phyloP scores from a whole-genome alignment of 179 eudicot species.

The Amaranthus tricolor region DNA sequence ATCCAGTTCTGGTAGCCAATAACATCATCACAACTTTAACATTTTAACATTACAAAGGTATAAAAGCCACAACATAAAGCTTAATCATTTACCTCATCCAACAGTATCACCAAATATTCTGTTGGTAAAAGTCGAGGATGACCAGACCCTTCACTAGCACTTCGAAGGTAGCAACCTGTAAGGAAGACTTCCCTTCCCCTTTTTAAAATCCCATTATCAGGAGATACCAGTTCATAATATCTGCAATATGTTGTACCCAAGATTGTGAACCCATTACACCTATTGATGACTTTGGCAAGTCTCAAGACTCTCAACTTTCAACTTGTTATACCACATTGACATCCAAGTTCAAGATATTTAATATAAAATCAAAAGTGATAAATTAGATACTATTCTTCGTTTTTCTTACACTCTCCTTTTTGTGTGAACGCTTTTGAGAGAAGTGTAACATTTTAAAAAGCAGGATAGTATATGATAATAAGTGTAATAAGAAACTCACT shows the following conservation, averaged over 20 bases:
- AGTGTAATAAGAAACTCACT: no score
- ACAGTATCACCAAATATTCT: constrained; percentile 73
- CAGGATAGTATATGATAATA: no score
- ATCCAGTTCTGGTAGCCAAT: constrained; percentile 10
- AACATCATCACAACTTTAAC: background rate
- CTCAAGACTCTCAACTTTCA: background rate
- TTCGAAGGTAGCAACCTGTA: constrained; percentile 93
- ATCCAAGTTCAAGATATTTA: background rate
- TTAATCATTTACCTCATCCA: constrained; percentile 69
- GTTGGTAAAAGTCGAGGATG: constrained; percentile 77
- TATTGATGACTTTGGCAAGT: background rate
- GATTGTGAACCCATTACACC: background rate
- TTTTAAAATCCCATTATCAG: constrained; percentile 69
- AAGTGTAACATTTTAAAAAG: no score
- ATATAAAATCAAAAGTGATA: background rate
- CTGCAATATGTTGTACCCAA: constrained; percentile 37
- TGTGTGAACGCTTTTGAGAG: no score
- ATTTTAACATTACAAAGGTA: background rate
- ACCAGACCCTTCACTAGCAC: constrained; percentile 57
- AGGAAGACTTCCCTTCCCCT: constrained; percentile 83
- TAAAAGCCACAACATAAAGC: background rate
- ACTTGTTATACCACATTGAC: background rate
- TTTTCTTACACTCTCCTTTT: no score
- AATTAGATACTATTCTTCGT: background rate
- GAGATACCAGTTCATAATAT: constrained; percentile 72